These are phyloP conservation scores for Blastobotrys serpentis DNA, from an alignment of 1,139 yeast species.

Conservation along the genomic window DNA sequence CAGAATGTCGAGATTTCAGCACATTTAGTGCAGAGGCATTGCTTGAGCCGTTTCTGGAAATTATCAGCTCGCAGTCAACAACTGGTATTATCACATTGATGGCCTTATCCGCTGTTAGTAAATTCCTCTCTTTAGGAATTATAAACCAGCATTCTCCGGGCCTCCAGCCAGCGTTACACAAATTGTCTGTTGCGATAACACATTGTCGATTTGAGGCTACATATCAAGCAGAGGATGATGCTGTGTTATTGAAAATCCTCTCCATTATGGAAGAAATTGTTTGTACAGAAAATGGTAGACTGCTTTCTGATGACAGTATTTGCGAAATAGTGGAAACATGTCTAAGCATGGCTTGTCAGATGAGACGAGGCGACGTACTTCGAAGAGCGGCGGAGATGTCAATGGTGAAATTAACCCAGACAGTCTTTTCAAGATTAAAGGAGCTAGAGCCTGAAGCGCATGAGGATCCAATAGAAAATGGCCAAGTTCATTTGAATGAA, in stretches of 20 bases:
- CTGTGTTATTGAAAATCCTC: constrained; percentile 80
- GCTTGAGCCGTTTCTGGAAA: constrained; percentile 80
- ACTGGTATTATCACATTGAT: constrained; percentile 83
- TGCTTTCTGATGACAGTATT: constrained; percentile 76
- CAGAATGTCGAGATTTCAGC: constrained; percentile 53
- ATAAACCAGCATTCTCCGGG: constrained; percentile 48
- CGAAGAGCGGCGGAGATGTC: constrained; percentile 90
- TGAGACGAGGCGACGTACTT: constrained; percentile 84
- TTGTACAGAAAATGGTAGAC: constrained; percentile 53
- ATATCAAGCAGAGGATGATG: constrained; percentile 90
- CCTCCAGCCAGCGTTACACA: constrained; percentile 51
- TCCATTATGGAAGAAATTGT: constrained; percentile 69
- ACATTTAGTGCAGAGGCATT: constrained; percentile 71
- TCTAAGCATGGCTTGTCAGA: constrained; percentile 87
- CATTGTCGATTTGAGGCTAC: constrained; percentile 96
- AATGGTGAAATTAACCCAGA: constrained; percentile 61
- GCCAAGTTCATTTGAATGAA: constrained; percentile 16
- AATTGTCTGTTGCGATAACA: constrained; percentile 73
- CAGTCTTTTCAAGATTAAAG: constrained; percentile 62
- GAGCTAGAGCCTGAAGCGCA: constrained; percentile 52
- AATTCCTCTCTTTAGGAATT: constrained; percentile 63
- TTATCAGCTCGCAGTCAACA: constrained; percentile 81
- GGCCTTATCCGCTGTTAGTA: constrained; percentile 74
- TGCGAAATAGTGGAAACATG: constrained; percentile 92
- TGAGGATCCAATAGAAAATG: constrained; percentile 26